These are phyloP conservation scores for Scutellaria minor DNA, from an alignment of 257 asterid species.

Conservation along the genomic window DNA sequence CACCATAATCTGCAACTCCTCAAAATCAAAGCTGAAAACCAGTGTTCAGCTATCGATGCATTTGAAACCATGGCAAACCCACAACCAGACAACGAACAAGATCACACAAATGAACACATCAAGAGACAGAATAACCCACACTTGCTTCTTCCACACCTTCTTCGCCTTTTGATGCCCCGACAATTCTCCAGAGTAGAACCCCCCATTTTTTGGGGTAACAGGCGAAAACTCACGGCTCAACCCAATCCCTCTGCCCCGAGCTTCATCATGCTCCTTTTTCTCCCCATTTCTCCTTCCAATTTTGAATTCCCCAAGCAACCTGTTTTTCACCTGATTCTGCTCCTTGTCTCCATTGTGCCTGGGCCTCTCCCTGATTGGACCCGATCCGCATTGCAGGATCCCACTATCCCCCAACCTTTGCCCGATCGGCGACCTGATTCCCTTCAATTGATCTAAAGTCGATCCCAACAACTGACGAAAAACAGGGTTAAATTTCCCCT, in stretches of 20 bases:
- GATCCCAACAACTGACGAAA: slow-evolving; percentile 68
- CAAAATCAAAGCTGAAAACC: too few relatives aligned
- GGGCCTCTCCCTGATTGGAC: slow-evolving; percentile 36
- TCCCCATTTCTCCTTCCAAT: slow-evolving; percentile 41
- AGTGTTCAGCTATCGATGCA: too few relatives aligned
- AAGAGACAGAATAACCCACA: slow-evolving; percentile 72
- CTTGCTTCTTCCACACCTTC: slow-evolving; percentile 89
- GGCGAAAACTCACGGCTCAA: slow-evolving; percentile 49
- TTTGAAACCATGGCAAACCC: too few relatives aligned
- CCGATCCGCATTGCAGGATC: slow-evolving; percentile 37
- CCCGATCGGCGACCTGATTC: slow-evolving; percentile 47
- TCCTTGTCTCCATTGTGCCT: slow-evolving; percentile 38
- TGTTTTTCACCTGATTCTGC: slow-evolving; percentile 52
- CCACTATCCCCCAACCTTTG: slow-evolving; percentile 41
- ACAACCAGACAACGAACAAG: too few relatives aligned
- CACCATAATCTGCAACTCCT: too few relatives aligned
- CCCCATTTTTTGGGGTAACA: slow-evolving; percentile 48
- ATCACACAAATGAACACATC: slow-evolving; percentile 72
- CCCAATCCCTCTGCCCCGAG: slow-evolving; percentile 35
- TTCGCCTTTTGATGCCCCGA: slow-evolving; percentile 61
- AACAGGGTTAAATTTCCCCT: slow-evolving; percentile 83
- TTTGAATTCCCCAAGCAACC: slow-evolving; percentile 41
- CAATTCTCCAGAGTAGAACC: slow-evolving; percentile 49
- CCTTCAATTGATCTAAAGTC: slow-evolving; percentile 44
- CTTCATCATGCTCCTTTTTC: slow-evolving; percentile 38